These are phyloP conservation scores for Neurospora cerealis DNA, from an alignment of 495 filamentous ascomycete genomes.

Conservation along the genomic window DNA sequence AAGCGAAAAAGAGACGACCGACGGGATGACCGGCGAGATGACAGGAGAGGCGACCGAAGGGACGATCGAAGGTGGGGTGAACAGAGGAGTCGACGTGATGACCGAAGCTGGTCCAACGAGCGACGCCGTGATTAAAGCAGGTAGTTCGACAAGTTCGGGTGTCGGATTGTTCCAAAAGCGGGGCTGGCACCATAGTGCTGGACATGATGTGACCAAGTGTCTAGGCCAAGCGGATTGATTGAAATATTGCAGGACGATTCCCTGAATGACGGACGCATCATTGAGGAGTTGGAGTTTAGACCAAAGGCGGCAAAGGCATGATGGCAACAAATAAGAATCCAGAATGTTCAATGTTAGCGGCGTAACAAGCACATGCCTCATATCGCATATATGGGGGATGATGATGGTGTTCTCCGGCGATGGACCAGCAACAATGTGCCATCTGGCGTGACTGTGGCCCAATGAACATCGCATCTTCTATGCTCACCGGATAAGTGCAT, in stretches of 20 bases:
- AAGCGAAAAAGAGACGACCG: slow-evolving; percentile 19
- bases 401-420: slow-evolving; percentile 10
- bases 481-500: slow-evolving; percentile 23
- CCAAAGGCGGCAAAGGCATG: slow-evolving; percentile 1
- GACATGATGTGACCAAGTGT: slow-evolving; percentile 11
- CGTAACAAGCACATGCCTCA: slow-evolving; percentile 12
- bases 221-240: slow-evolving; percentile 5
- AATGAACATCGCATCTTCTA: slow-evolving; percentile 22
- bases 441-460: slow-evolving; percentile 35
- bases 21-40: slow-evolving; percentile 4
- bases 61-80: neutral
- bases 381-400: slow-evolving; percentile 17
- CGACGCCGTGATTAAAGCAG: slow-evolving; percentile 13
- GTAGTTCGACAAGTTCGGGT: slow-evolving; percentile 1
- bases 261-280: slow-evolving; percentile 10
- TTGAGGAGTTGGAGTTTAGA: slow-evolving; percentile 6
- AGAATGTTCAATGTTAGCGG: slow-evolving; percentile 12
- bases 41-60: slow-evolving; percentile 4
- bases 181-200: neutral
- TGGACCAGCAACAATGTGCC: slow-evolving; percentile 38
- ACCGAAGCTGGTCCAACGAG: slow-evolving; percentile 16
- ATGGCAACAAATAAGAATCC: slow-evolving; percentile 11
- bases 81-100: slow-evolving; percentile 7
- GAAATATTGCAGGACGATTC: slow-evolving; percentile 7
- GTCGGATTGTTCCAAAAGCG: neutral